Base-by-base conservation (phyloP, 352 stramenopile genomes). In the Globisporangium ultimum region DNA sequence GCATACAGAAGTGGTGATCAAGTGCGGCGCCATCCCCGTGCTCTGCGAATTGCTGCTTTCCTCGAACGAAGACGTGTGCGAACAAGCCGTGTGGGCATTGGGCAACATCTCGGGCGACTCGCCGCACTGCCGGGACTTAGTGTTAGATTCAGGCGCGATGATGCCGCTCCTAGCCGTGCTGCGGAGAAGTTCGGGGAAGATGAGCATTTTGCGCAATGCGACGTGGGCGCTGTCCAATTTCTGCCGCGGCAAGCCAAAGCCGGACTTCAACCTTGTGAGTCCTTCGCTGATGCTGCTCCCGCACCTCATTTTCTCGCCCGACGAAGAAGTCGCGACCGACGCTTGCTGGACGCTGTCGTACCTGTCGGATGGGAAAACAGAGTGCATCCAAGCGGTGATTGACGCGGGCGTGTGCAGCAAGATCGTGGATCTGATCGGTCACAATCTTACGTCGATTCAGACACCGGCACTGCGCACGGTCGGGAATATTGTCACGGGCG, bases 211-310 rank as follows among this genome's bases (percentile, higher is more conserved):
- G 51, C 88, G 97, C 57, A 99, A 99, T 76, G 97, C 96, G 21
- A 99, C 97, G 8, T 99, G 97, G 98, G 98, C 97, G 24, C 83
- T 99, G 21, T 98, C 90, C 17, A 99, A 99, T 78, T 99, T 99
- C 66, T 99, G 97, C 74, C 86, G 98, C 58, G 85, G 83, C 58
- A 91, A 91, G 58, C 85, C 83, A 2, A 76, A 89, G 59, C 83
- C 84, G 38, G 67, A 80, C 49, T 91, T 90, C 21, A 47, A 48
- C 22, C 83, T 98, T 28, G 95, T 99, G 32, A 85, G 83, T 21
- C 89, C 91, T 18, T 87, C 95, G 20, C 78, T 99, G 17, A 78
- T 95, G 32, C 96, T 97, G 18, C 78, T 99, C 22, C 88, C 94
- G 18, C 89, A 98, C 59, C 79, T 99, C 14, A 98, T 99, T 63